These are phyloP conservation scores for Pyracantha coccinea DNA, from an alignment of 331 rosid species.

Conservation along the genomic window DNA sequence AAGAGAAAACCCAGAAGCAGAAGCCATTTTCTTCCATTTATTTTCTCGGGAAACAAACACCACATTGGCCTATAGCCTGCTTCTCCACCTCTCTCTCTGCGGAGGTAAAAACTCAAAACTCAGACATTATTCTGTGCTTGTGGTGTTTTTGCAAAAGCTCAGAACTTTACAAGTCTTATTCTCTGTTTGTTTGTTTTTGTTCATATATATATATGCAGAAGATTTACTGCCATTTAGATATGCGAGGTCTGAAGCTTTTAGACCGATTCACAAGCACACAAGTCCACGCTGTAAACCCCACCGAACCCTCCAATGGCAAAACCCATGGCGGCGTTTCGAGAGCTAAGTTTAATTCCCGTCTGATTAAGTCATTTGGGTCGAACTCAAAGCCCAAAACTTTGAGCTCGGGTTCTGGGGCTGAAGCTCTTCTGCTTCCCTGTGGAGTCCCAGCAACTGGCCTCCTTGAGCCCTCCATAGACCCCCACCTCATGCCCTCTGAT, in stretches of 20 bases:
- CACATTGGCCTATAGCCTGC: background rate
- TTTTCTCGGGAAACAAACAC: constrained; percentile 11
- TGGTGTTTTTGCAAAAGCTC: background rate
- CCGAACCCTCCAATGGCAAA: constrained; percentile 31
- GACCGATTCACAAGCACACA: constrained; percentile 67
- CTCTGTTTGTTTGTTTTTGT: background rate
- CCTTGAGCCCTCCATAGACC: constrained; percentile 63
- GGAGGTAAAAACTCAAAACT: constrained; percentile 13
- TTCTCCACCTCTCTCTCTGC: background rate
- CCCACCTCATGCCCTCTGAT: constrained; percentile 52
- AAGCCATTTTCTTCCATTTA: background rate
- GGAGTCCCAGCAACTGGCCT: constrained; percentile 51
- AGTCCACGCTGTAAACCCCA: constrained; percentile 60
- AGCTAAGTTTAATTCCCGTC: constrained; percentile 32
- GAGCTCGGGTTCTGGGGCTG: constrained; percentile 28
- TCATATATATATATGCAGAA: background rate
- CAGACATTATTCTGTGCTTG: background rate
- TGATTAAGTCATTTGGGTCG: constrained; percentile 41
- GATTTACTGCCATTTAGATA: constrained; percentile 20
- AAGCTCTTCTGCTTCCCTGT: constrained; percentile 36
- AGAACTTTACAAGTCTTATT: background rate
- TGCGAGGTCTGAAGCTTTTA: constrained; percentile 54
- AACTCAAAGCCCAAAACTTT: constrained; percentile 50
- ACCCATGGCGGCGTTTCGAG: constrained; percentile 14
- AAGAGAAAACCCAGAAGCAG: background rate